A percentile compares a stretch with the other conserved stretches of the same genome.
Evolutionary conservation across 139 green algal species (phyloP).

Genomic region (Closterium sp.): DNA sequence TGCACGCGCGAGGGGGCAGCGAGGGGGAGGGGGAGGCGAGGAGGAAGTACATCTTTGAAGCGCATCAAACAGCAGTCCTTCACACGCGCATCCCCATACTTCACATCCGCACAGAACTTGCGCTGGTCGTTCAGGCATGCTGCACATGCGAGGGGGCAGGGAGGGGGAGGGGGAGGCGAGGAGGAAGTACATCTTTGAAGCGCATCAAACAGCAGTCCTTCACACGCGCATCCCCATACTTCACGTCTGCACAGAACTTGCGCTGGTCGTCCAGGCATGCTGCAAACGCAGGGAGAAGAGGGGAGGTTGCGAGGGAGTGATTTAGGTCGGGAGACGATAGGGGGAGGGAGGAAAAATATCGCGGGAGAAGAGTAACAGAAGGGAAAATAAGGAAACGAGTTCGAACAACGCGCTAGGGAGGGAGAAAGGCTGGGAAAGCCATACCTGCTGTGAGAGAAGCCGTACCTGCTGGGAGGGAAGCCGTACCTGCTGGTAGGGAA

Average conservation of each 20-base stretch:
- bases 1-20: neutral
- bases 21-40: too few species aligned
- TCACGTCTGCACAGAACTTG: conserved; percentile 68
- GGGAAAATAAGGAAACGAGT: too few species aligned
- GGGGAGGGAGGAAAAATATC: neutral
- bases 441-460: too few species aligned
- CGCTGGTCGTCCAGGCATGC: conserved; percentile 67
- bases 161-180: too few species aligned
- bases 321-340: too few species aligned
- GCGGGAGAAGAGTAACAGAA: neutral
- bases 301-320: neutral
- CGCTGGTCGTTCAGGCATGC: conserved; percentile 71
- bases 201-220: conserved; percentile 56
- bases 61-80: conserved; percentile 56
- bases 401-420: too few species aligned
- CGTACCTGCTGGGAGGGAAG: too few species aligned
- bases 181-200: too few species aligned
- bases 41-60: too few species aligned
- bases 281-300: conserved; percentile 1
- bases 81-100: conserved; percentile 57
- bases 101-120: conserved; percentile 68
- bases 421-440: too few species aligned
- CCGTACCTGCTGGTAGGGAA: too few species aligned
- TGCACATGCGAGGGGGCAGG: neutral
- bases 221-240: conserved; percentile 55